Evolutionary conservation across 192 early-diverging fungal species (phyloP).

Genomic region (Coemansia sp.): DNA sequence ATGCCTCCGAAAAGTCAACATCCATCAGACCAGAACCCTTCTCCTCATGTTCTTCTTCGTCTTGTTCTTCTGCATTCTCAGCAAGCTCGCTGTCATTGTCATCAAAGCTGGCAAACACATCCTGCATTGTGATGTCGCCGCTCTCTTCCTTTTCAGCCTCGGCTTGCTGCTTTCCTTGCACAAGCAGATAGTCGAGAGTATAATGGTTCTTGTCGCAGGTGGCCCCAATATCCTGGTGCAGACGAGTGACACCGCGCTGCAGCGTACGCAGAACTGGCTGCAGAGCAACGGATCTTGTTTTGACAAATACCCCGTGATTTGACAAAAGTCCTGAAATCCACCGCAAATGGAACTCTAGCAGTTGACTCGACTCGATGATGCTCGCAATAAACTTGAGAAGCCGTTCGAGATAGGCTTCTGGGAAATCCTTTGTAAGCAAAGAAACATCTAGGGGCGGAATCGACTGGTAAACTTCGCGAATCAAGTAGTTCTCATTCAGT

Average conservation of each 20-base stretch:
- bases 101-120: slow-evolving; percentile 31
- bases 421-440: slow-evolving; percentile 78
- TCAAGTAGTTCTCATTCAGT: slow-evolving; percentile 81
- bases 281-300: slow-evolving; percentile 62
- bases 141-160: slow-evolving; percentile 24
- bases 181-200: slow-evolving; percentile 37
- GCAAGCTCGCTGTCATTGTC: slow-evolving; percentile 27
- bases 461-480: slow-evolving; percentile 74
- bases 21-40: slow-evolving; percentile 21
- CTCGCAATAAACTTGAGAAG: slow-evolving; percentile 81
- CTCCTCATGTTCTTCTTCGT: neutral
- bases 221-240: slow-evolving; percentile 55
- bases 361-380: slow-evolving; percentile 77
- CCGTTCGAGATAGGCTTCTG: slow-evolving; percentile 82
- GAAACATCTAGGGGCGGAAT: slow-evolving; percentile 77
- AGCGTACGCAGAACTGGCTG: slow-evolving; percentile 77
- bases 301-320: slow-evolving; percentile 76
- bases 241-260: slow-evolving; percentile 66
- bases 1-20: slow-evolving; percentile 16
- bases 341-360: slow-evolving; percentile 83
- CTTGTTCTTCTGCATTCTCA: neutral
- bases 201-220: slow-evolving; percentile 55
- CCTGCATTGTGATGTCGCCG: slow-evolving; percentile 33
- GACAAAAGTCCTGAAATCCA: slow-evolving; percentile 79
- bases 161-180: slow-evolving; percentile 38